These are phyloP conservation scores for Pinus taeda DNA, from an alignment of 75 land plant genomes.

Conservation along the genomic window DNA sequence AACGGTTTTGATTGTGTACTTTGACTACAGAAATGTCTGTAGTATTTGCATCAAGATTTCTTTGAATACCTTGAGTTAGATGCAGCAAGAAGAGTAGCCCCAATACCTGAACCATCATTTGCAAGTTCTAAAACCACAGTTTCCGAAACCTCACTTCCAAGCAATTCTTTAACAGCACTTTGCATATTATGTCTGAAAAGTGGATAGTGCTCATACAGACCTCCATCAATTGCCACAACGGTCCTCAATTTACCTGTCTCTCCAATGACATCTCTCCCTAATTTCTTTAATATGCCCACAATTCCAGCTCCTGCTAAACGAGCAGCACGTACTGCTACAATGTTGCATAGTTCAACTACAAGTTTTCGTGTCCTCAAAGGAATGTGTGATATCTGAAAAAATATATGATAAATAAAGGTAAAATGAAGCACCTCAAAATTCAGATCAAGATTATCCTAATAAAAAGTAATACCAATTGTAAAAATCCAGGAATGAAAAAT, in stretches of 20 bases:
- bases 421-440: conserved; percentile 8
- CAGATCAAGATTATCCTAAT: conserved; percentile 9
- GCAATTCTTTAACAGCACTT: conserved; percentile 61
- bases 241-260: conserved; percentile 45
- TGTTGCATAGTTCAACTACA: conserved; percentile 59
- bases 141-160: conserved; percentile 51
- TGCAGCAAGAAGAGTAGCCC: conserved; percentile 86
- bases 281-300: conserved; percentile 72
- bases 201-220: conserved; percentile 74
- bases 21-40: neutral
- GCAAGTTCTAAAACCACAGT: conserved; percentile 61
- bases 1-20: neutral
- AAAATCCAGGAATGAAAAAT: neutral
- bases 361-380: conserved; percentile 46
- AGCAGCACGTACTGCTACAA: conserved; percentile 66
- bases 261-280: conserved; percentile 61
- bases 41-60: conserved; percentile 1
- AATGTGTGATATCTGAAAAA: conserved; percentile 28
- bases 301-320: conserved; percentile 81
- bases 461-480: neutral
- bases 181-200: conserved; percentile 62
- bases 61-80: conserved; percentile 57
- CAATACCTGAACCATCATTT: conserved; percentile 86
- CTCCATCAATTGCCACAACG: conserved; percentile 87
- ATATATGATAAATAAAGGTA: conserved; percentile 7